phyloP scores from a whole-genome alignment of 1,284 basidiomycete genomes.

The Tausonia pullulans region DNA sequence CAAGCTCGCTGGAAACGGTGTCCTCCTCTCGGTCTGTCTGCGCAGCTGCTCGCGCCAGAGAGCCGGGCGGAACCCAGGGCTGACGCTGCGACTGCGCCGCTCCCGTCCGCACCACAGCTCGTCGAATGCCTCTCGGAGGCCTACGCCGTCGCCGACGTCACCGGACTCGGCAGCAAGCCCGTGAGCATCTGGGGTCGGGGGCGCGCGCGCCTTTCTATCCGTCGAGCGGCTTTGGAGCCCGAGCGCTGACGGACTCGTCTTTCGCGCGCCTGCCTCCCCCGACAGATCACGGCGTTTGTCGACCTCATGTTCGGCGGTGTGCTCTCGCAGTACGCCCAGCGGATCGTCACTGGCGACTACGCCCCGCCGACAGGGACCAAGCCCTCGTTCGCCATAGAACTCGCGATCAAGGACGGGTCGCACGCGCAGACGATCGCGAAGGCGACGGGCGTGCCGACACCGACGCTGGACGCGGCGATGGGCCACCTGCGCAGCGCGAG shows the following conservation, averaged over 20 bases:
- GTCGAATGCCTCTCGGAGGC: slow-evolving; percentile 9
- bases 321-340: slow-evolving; percentile 1
- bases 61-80: too few species aligned
- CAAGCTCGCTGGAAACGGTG: slow-evolving; percentile 9
- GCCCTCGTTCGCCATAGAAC: slow-evolving; percentile 8
- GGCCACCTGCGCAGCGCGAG: neutral
- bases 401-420: slow-evolving; percentile 12
- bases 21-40: slow-evolving; percentile 12
- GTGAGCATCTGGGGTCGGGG: neutral
- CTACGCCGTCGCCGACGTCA: slow-evolving; percentile 7
- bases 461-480: slow-evolving; percentile 1
- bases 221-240: too few species aligned
- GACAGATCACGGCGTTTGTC: neutral
- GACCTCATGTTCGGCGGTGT: slow-evolving; percentile 12
- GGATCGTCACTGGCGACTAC: slow-evolving; percentile 2
- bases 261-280: too few species aligned
- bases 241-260: too few species aligned
- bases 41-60: too few species aligned
- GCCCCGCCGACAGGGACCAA: neutral
- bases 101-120: too few species aligned
- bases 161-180: neutral
- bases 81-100: too few species aligned
- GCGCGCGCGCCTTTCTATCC: neutral
- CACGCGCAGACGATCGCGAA: slow-evolving; percentile 1
- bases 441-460: slow-evolving; percentile 2